Base-by-base conservation (phyloP, 495 filamentous ascomycete genomes). In the Aspergillus ellipticus region DNA sequence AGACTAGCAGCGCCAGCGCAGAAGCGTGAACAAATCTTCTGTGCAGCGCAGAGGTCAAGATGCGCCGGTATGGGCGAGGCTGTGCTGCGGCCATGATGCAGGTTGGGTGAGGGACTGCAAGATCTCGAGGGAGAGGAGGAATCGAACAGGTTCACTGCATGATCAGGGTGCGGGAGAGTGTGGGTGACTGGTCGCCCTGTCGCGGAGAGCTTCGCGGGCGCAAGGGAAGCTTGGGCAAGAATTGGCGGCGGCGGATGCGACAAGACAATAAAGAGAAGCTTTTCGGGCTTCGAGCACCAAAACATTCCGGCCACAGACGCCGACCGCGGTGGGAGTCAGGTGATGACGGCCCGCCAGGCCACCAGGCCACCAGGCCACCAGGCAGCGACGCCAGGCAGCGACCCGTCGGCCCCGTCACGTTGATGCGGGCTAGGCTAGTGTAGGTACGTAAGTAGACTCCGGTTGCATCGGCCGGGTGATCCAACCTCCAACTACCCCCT, bases 1-100 rank as follows among this genome's bases (percentile, higher is more conserved):
- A 89, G 56, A 89, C 72, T 15, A 77, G 69, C 13, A 93, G 65
- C 7, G 88, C 69, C 37, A 89, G 66, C 31, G 80, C 69, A 43
- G 86, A 87, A 28, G 90, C 89, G 51, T 82, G 80, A 39, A 85
- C 85, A 76, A 97, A 97, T 55, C 91, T 81, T 60, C 89, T 80
- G 68, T 98, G 94, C 51, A 97, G 74, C 39, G 89, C 82, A 31
- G 94, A 92, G 37, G 93, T 96, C 54, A 97, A 73, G 70, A 95
- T 92, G 65, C 96, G 89, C 75, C 92, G 85, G 66, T 96, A 97
- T 39, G 81, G 82, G 49, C 82, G 74, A 50, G 73, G 67, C 66
- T 70, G 73, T 48, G 66, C 54, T 49, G 71, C 63, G 61, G 77
- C 73, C 80, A 82, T 82, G 64, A 54, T 74, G 72, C 51, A 60